phyloP scores from a whole-genome alignment of 2,329 filamentous ascomycete species.

The Nannizziopsis barbatae region DNA sequence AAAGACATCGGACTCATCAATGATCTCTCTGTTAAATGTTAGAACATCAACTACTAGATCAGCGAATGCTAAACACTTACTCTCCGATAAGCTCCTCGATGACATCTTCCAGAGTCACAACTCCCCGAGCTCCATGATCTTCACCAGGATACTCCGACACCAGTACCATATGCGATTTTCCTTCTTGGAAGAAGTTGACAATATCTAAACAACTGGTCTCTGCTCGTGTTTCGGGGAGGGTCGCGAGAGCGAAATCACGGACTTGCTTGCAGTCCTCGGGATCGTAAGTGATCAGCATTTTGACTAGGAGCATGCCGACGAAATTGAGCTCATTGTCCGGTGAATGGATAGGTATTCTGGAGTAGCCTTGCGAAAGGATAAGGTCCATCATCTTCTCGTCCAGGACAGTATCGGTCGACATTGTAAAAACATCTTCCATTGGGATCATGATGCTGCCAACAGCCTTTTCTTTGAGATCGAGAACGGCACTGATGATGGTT shows the following conservation, averaged over 20 bases:
- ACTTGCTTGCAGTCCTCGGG: constrained; percentile 84
- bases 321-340: constrained; percentile 77
- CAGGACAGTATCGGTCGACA: constrained; percentile 87
- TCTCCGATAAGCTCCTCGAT: constrained; percentile 98
- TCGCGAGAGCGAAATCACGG: constrained; percentile 81
- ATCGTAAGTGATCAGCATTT: constrained; percentile 97
- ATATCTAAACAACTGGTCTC: constrained; percentile 97
- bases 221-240: constrained; percentile 83
- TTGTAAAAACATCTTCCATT: constrained; percentile 92
- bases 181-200: constrained; percentile 99
- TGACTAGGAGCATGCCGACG: constrained; percentile 94
- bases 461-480: constrained; percentile 92
- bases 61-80: constrained; percentile 43
- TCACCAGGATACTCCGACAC: constrained; percentile 88
- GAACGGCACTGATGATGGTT: constrained; percentile 92
- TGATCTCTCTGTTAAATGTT: constrained; percentile 64
- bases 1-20: constrained; percentile 97
- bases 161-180: constrained; percentile 96
- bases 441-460: constrained; percentile 97
- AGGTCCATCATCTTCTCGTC: constrained; percentile 91
- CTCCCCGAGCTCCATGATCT: constrained; percentile 77
- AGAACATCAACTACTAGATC: constrained; percentile 9
- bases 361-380: constrained; percentile 88
- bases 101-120: constrained; percentile 93
- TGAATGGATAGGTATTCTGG: constrained; percentile 85